Conservation (phyloP, 1,139 yeast genomes). For the Cylindricascospora bacillispora region DNA sequence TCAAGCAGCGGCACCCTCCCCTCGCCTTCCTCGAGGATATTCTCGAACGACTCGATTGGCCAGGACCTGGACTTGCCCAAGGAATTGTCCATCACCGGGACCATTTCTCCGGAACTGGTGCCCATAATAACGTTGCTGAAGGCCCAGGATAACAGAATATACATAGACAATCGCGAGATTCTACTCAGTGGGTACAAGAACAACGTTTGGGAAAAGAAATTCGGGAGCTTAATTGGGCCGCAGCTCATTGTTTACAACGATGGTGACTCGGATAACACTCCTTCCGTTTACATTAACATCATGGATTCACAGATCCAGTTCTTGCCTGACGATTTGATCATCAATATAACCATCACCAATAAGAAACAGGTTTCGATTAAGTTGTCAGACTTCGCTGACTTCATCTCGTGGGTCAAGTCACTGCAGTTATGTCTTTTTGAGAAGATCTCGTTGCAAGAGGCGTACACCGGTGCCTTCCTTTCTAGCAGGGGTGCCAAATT, state of each 20-base stretch:
- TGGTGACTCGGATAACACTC: slow-evolving; percentile 39
- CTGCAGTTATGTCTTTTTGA: slow-evolving; percentile 71
- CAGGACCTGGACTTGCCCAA: background rate
- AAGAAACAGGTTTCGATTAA: slow-evolving; percentile 78
- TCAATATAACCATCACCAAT: slow-evolving; percentile 79
- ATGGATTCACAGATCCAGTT: slow-evolving; percentile 81
- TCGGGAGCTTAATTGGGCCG: slow-evolving; percentile 84
- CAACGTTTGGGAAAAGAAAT: slow-evolving; percentile 83
- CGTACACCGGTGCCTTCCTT: slow-evolving; percentile 86
- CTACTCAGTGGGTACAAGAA: too few species aligned
- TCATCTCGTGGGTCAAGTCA: slow-evolving; percentile 63
- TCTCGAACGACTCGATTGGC: background rate
- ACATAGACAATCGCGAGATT: slow-evolving; percentile 65
- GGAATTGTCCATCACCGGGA: slow-evolving; percentile 11
- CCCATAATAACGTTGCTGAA: slow-evolving; percentile 63
- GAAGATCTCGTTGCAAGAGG: slow-evolving; percentile 73
- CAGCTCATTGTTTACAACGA: slow-evolving; percentile 92
- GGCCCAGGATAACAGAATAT: slow-evolving; percentile 61
- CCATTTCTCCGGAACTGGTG: slow-evolving; percentile 49
- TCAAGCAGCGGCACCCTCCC: too few species aligned
- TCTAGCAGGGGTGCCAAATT: slow-evolving; percentile 78
- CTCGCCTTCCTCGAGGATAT: too few species aligned
- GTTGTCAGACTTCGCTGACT: slow-evolving; percentile 46
- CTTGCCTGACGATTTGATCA: slow-evolving; percentile 62
- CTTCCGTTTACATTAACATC: slow-evolving; percentile 75